Conservation (phyloP, 345 rosid genomes). For the Schrenkiella parvula region DNA sequence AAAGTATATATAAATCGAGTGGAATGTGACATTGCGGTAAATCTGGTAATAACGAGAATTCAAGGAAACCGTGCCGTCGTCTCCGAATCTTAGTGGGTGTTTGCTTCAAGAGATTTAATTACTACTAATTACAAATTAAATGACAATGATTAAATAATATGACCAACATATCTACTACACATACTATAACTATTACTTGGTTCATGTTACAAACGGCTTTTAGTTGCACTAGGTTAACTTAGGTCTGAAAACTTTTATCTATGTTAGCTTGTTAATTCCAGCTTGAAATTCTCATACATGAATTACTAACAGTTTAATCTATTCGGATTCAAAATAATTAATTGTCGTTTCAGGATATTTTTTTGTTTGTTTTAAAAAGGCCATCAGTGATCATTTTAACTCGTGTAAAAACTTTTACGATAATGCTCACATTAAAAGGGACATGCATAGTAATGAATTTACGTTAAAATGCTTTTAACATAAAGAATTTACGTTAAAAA, state of each 20-base stretch:
- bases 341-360: neutral
- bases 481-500: neutral
- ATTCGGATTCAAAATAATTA: neutral
- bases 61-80: constrained; percentile 24
- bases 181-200: neutral
- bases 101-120: constrained; percentile 11
- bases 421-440: neutral
- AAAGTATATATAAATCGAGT: too few relatives aligned
- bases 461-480: neutral
- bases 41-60: constrained; percentile 22
- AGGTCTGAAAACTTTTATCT: neutral
- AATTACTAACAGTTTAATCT: neutral
- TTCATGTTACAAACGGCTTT: constrained; percentile 22
- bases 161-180: constrained; percentile 5
- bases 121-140: neutral
- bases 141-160: neutral
- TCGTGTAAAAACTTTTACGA: neutral
- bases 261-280: neutral
- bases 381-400: neutral
- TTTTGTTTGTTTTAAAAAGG: neutral
- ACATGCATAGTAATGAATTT: neutral
- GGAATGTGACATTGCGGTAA: constrained; percentile 32
- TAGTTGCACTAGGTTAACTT: constrained; percentile 28
- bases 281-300: neutral
- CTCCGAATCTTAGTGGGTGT: constrained; percentile 26